Evolutionary conservation across 306 rosid species (phyloP).

Genomic region (Neltuma alba): DNA sequence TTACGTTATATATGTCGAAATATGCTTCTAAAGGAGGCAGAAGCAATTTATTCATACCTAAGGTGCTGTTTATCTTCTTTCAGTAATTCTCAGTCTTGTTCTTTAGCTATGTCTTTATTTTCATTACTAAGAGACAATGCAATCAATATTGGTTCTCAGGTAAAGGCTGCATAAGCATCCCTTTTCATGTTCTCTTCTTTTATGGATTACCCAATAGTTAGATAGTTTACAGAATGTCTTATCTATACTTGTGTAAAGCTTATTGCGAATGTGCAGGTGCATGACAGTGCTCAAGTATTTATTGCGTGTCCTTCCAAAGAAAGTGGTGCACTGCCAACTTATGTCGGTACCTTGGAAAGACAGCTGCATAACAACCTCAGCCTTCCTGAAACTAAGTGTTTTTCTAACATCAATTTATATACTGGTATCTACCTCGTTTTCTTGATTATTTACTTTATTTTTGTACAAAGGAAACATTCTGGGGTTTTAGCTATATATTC

Average conservation of each 20-base stretch:
- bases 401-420: no score
- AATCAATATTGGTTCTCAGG: neutral
- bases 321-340: no score
- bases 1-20: no score
- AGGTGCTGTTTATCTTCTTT: slow-evolving; percentile 45
- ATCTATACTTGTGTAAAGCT: slow-evolving; percentile 12
- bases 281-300: slow-evolving; percentile 95
- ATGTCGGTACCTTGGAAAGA: no score
- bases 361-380: no score
- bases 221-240: slow-evolving; percentile 21
- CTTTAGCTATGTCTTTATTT: slow-evolving; percentile 19
- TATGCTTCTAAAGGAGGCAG: no score
- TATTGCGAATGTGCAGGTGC: slow-evolving; percentile 62
- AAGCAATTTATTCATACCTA: slow-evolving; percentile 60
- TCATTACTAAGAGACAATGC: neutral
- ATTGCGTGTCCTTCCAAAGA: no score
- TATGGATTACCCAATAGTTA: slow-evolving; percentile 11
- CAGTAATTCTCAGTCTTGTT: slow-evolving; percentile 12
- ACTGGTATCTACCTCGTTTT: slow-evolving; percentile 54
- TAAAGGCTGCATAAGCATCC: neutral
- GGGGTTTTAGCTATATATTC: neutral
- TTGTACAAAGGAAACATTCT: slow-evolving; percentile 5
- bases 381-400: no score
- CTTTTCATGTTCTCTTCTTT: no score
- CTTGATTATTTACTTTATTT: slow-evolving; percentile 9